A percentile compares a stretch with the other conserved stretches of the same genome.
phyloP scores from a whole-genome alignment of 2,329 filamentous ascomycete species.

The Phaeoacremonium minimum region DNA sequence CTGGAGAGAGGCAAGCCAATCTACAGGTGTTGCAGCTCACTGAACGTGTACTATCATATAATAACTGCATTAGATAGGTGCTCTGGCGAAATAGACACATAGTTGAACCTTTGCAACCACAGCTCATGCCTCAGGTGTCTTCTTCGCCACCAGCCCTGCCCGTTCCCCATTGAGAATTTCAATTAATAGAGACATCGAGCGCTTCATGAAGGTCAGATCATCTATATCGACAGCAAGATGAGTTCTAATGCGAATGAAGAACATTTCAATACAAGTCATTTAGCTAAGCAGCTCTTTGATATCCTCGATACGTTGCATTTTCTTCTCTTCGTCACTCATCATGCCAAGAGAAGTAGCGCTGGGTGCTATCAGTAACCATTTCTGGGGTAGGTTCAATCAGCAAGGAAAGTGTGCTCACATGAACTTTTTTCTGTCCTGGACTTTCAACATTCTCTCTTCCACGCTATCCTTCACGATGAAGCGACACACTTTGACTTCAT shows the following conservation, averaged over 20 bases:
- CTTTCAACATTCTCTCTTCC: conserved; percentile 87
- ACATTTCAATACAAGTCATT: too few relatives aligned
- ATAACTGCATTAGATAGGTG: too few relatives aligned
- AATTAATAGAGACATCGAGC: too few relatives aligned
- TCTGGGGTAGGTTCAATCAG: background rate
- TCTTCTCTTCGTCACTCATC: conserved; percentile 93
- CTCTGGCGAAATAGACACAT: too few relatives aligned
- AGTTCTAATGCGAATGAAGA: too few relatives aligned
- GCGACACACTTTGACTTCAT: conserved; percentile 78
- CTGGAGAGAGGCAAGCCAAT: conserved; percentile 3
- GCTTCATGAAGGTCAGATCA: too few relatives aligned
- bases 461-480: conserved; percentile 91
- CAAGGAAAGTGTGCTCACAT: conserved; percentile 57
- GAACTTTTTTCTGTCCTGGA: conserved; percentile 95
- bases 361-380: conserved; percentile 7
- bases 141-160: too few relatives aligned
- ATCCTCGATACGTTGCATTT: conserved; percentile 84
- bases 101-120: too few relatives aligned
- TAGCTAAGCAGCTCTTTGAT: conserved; percentile 82
- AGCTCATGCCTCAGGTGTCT: too few relatives aligned
- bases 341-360: conserved; percentile 93
- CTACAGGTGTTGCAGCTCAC: conserved; percentile 8
- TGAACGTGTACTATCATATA: too few relatives aligned
- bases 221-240: too few relatives aligned
- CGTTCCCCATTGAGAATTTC: too few relatives aligned